Evolutionary conservation across 2,329 filamentous ascomycete species (phyloP), one percentile per base, ranked within the genome.

Genomic region (Lasiodiplodia citricola): DNA sequence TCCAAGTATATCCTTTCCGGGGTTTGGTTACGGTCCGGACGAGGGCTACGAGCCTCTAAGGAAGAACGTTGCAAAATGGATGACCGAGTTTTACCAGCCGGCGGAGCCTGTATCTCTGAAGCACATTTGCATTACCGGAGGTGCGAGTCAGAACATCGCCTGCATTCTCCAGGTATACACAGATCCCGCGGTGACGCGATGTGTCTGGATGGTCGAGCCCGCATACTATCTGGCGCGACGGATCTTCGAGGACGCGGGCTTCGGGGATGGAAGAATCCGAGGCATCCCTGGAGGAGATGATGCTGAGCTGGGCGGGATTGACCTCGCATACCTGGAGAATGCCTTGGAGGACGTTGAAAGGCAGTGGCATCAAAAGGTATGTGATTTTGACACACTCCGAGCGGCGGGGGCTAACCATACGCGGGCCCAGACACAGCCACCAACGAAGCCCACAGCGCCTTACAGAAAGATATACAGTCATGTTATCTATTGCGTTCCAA

Each of bases 401-500:
- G 8, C 31, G 31, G 31, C 10, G 31, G 31, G 6, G 31, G 31
- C 31, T 35, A 10, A 35, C 31, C 8, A 35, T 35, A 35, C 31
- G 8, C 31, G 8, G 31, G 31, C 8, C 31, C 79, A 86, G 67
- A 74, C 77, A 2, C 77, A 81, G 68, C 79, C 82, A 31, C 25
- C 25, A 18, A 57, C 6, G 18, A 57, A 57, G 31, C 54, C 54
- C 13, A 21, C 10, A 10, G 21, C 8, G 18, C 54, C 54, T 31
- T n/a, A 35, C 54, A 21, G 89, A 47, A 97, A 97, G 75, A 87
- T 92, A 66, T 98, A 97, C 82, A 90, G 89, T 66, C 92, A 97
- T 76, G 78, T 97, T 73, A 90, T 98, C 73, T 98, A 98, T 78
- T 88, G 89, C 37, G 94, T 97, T 16, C 93, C 95, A 0, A 93